A percentile compares a stretch with the other conserved stretches of the same genome.
These are phyloP conservation scores for Aspergillus neotritici DNA, from an alignment of 2,329 filamentous ascomycete genomes.

Conservation along the genomic window DNA sequence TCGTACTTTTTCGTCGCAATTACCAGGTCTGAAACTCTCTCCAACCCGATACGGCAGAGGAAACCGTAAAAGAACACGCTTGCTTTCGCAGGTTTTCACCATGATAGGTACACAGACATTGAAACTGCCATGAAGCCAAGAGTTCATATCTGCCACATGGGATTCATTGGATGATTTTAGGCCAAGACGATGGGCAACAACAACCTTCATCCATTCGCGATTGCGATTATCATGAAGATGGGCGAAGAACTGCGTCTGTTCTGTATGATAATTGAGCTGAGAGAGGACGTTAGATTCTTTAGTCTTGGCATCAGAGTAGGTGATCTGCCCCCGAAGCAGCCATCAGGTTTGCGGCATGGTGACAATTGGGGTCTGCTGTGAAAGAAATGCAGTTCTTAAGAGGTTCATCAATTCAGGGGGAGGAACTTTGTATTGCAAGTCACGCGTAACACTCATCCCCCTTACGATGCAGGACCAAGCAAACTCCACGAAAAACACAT, in stretches of 20 bases:
- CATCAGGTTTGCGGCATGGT: background rate
- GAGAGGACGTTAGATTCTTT: constrained; percentile 20
- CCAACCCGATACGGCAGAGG: constrained; percentile 20
- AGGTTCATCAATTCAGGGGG: no score
- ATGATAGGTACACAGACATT: constrained; percentile 13
- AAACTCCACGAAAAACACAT: no score
- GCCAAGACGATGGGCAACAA: constrained; percentile 23
- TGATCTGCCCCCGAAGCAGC: constrained; percentile 16
- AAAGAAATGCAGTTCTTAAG: no score
- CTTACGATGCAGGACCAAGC: no score
- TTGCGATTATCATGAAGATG: constrained; percentile 5
- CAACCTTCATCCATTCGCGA: constrained; percentile 6
- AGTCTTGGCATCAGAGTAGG: constrained; percentile 16
- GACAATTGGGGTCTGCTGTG: background rate
- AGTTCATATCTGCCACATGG: constrained; percentile 8
- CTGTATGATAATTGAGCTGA: constrained; percentile 12
- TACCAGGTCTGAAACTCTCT: constrained; percentile 17
- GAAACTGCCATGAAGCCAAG: constrained; percentile 19
- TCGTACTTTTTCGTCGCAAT: constrained; percentile 22
- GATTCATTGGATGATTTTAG: constrained; percentile 6
- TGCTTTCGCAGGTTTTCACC: background rate
- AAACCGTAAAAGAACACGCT: constrained; percentile 17
- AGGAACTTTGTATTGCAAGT: no score
- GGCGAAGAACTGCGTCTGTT: constrained; percentile 11
- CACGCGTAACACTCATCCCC: no score